These are phyloP conservation scores for Paxillus involutus DNA, from an alignment of 768 basidiomycete genomes.

Conservation along the genomic window DNA sequence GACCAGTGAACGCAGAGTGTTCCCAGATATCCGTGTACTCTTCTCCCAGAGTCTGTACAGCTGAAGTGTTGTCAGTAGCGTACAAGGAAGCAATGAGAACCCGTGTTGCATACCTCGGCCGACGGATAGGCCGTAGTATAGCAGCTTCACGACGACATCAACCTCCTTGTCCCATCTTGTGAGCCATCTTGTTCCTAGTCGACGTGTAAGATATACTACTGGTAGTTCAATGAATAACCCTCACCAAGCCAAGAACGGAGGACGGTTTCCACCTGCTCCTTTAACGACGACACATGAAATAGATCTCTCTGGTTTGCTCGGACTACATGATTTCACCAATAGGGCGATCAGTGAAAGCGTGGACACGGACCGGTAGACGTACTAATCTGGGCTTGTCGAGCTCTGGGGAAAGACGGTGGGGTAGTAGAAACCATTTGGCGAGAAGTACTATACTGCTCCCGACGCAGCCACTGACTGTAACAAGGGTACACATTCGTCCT, in stretches of 20 bases:
- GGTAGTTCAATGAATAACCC: constrained; percentile 16
- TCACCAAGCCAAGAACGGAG: constrained; percentile 77
- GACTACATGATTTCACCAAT: constrained; percentile 44
- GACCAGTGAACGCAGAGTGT: constrained; percentile 43
- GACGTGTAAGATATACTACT: constrained; percentile 9
- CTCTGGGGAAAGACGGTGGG: constrained; percentile 60
- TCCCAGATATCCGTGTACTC: constrained; percentile 89
- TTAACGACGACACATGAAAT: constrained; percentile 71
- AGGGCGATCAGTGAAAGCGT: constrained; percentile 2
- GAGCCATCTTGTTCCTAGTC: constrained; percentile 75
- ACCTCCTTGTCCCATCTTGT: constrained; percentile 81
- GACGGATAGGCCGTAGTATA: constrained; percentile 74
- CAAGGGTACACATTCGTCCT: too few relatives aligned
- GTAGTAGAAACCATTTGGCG: constrained; percentile 16
- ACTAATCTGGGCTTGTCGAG: constrained; percentile 90
- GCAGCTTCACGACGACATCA: constrained; percentile 62
- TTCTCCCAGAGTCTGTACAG: constrained; percentile 83
- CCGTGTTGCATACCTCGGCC: constrained; percentile 58
- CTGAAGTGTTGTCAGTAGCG: constrained; percentile 36
- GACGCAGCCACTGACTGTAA: too few relatives aligned
- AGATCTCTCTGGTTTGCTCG: constrained; percentile 83
- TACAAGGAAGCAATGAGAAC: background rate
- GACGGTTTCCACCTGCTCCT: constrained; percentile 73
- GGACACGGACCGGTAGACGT: constrained; percentile 29
- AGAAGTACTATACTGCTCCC: background rate